Percentiles rank a stretch among this genome's conserved stretches.
phyloP scores from a whole-genome alignment of 129 eudicot genomes.

The Flaveria robusta region DNA sequence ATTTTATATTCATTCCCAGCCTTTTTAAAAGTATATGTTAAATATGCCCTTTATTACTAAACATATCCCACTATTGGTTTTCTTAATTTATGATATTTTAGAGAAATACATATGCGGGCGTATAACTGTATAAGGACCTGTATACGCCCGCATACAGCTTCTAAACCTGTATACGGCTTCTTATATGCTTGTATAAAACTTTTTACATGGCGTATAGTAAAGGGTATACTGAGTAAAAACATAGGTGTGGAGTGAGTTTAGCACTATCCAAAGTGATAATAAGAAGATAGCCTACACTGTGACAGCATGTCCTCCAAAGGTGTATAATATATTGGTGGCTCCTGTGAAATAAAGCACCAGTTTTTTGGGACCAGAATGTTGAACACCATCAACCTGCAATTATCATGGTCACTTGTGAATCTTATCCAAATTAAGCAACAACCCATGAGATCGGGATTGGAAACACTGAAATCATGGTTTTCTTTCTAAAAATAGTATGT shows the following conservation, averaged over 20 bases:
- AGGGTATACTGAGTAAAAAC: too few species aligned
- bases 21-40: background rate
- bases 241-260: too few species aligned
- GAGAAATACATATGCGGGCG: too few species aligned
- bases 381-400: conserved; percentile 77
- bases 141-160: too few species aligned
- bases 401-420: conserved; percentile 2
- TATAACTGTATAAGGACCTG: too few species aligned
- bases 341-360: conserved; percentile 84
- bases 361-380: conserved; percentile 74
- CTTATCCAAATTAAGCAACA: conserved; percentile 25
- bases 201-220: too few species aligned
- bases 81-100: too few species aligned
- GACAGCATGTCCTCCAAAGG: conserved; percentile 94
- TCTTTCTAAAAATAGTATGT: conserved; percentile 27
- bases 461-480: conserved; percentile 13
- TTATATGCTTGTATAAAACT: too few species aligned
- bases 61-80: too few species aligned
- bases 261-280: background rate
- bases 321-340: conserved; percentile 86
- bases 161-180: too few species aligned
- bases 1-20: background rate
- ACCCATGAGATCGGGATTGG: conserved; percentile 29
- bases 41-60: too few species aligned
- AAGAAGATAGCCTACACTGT: conserved; percentile 61